Conservation (phyloP, 2,329 filamentous ascomycete species). For the Calonectria montana region DNA sequence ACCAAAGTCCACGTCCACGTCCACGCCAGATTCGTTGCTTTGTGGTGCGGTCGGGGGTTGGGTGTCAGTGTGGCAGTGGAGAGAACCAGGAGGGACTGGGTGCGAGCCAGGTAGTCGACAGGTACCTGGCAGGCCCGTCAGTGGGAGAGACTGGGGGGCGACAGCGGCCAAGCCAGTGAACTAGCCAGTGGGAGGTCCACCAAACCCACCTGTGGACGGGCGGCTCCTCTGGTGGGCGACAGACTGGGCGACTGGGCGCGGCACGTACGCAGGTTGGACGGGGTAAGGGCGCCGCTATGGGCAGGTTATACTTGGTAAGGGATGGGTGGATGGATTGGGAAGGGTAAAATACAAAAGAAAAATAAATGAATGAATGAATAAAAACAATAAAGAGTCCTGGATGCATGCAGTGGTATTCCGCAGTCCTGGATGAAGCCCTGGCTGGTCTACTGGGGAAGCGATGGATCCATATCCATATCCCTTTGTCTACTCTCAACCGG, state of each 20-base stretch:
- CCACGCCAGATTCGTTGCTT: constrained; percentile 10
- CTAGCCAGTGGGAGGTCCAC: constrained; percentile 32
- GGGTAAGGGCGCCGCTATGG: constrained; percentile 16
- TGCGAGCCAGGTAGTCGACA: constrained; percentile 2
- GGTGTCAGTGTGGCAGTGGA: constrained; percentile 26
- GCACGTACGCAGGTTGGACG: constrained; percentile 18
- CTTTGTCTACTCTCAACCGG: constrained; percentile 23
- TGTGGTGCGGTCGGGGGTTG: constrained; percentile 7
- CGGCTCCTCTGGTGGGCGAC: constrained; percentile 34
- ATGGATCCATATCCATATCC: background rate
- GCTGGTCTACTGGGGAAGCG: background rate
- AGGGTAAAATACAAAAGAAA: too few species aligned
- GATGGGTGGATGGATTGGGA: background rate
- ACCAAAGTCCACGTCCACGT: constrained; percentile 25
- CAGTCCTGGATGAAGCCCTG: background rate
- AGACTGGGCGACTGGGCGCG: constrained; percentile 31
- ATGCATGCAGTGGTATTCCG: background rate
- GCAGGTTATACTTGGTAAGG: constrained; percentile 18
- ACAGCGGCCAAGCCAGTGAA: constrained; percentile 37
- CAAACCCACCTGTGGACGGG: constrained; percentile 38
- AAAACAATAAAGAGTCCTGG: constrained; percentile 8
- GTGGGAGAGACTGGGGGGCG: constrained; percentile 17
- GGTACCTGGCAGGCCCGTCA: constrained; percentile 19
- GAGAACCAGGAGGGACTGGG: constrained; percentile 15
- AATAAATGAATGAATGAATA: too few species aligned